Evolutionary conservation across 371 early-diverging fungal genomes (phyloP), one percentile per base, ranked within the genome.

Genomic region (Rhizomucor pusillus): DNA sequence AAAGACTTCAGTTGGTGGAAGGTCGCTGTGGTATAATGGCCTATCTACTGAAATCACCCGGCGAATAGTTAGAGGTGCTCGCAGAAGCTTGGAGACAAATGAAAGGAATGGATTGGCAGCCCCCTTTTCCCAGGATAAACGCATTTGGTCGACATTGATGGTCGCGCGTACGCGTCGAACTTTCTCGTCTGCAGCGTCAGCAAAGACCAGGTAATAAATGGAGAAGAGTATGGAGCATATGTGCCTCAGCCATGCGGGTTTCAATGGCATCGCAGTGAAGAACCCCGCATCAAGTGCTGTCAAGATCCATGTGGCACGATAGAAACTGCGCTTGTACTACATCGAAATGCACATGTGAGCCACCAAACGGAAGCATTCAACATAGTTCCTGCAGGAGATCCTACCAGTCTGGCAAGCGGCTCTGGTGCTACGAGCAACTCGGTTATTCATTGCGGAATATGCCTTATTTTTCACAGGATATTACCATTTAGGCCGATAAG

Each of bases 201-300:
- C 89, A 67, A 85, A 89, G n/a, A 93, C 78, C 18, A 97, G 70
- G 56, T 95, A 98, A 51, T 88, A 87, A 10, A 82, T 47, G 0
- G 91, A 80, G 59, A 95, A 92, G 7, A 94, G 44, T 5, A 95
- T 60, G 0, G 90, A 86, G 50, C 88, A 62, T 2, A 88, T 60
- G 62, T 97, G 90, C 9, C 93, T 80, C 20, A 94, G 56, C 60
- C 78, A 76, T 45, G 76, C 75, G 0, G 95, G 94, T 20, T 80
- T 77, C 22, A 96, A 73, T 33, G 78, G 65, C 89, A 93, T 91
- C 10, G 94, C 94, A 2, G 95, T 94, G 63, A 93, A 88, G 66
- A 95, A 97, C 0, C 97, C 98, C 2, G 97, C 98, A 63, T 98
- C 97, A 23, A 95, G 67, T 1, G 93, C 92, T 6, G 92, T 92